Base-by-base conservation (phyloP, 2,329 filamentous ascomycete genomes). In the Bretziella fagacearum region DNA sequence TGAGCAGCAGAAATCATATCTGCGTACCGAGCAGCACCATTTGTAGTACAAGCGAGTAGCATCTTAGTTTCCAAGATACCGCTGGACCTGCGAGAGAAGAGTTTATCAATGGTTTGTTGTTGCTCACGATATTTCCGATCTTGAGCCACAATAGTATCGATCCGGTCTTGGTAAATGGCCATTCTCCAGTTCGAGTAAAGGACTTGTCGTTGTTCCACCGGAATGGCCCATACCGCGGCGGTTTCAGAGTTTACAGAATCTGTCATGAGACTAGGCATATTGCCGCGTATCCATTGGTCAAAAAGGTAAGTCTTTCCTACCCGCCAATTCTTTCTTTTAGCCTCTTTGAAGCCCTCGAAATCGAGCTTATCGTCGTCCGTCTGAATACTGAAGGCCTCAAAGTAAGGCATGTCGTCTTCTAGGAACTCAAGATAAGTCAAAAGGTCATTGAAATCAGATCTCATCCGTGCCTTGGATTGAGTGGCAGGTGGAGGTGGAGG, bases 21-120 rank as follows among this genome's bases (percentile, higher is more conserved):
- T 0, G 65, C 60, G 44, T 80, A 70, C 59, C 68, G 84, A 0
- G 81, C 77, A 0, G 79, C 79, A 0, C 65, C 78, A 0, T 77
- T 85, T 0, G 81, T 85, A 0, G 81, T 86, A 52, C 77, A 83
- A 0, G 68, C 79, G 36, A 86, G 77, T 10, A 86, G 66, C 1
- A 69, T 63, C 54, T 74, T 80, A 0, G 54, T 56, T n/a, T 60
- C 58, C 2, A 84, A 63, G 0, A 68, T 62, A 0, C 55, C 47
- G 0, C 62, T 59, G 17, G 67, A 63, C 2, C 54, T 60, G 37
- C 71, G 62, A 4, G 59, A 62, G 17, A 65, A 66, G 0, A 76
- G 56, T 2, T 59, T 60, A 1, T 65, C 59, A 1, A 77, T 54
- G 4, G 58, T 56, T 0, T 59, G 54, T 8, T 71, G 64, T 3